Percentiles rank a stretch among this genome's conserved stretches.
phyloP scores from a whole-genome alignment of 352 stramenopile genomes.

The Pythium plurisporium region DNA sequence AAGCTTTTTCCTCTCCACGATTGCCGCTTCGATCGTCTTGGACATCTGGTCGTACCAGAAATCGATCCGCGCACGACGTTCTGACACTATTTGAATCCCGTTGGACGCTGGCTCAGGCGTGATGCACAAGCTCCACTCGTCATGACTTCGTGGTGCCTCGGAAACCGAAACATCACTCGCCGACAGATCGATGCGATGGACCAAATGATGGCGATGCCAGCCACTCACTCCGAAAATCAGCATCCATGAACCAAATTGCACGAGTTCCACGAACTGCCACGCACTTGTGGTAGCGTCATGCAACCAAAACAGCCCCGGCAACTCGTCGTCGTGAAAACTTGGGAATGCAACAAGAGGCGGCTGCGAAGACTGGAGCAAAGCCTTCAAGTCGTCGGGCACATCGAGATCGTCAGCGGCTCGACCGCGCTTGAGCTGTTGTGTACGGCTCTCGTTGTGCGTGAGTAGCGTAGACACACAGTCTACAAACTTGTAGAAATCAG shows the following conservation, averaged over 20 bases:
- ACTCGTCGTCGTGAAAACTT: conserved; percentile 44
- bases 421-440: conserved; percentile 19
- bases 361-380: conserved; percentile 10
- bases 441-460: conserved; percentile 17
- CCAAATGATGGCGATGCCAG: conserved; percentile 29
- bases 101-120: not conserved
- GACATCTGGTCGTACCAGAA: conserved; percentile 60
- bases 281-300: not conserved
- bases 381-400: conserved; percentile 23
- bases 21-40: conserved; percentile 29
- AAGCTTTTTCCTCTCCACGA: conserved; percentile 10
- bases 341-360: conserved; percentile 23
- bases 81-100: conserved; percentile 29
- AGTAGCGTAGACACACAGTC: not conserved
- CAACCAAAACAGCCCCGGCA: conserved; percentile 46
- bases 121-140: conserved; percentile 44
- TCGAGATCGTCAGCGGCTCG: conserved; percentile 23
- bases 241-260: conserved; percentile 30
- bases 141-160: conserved; percentile 13
- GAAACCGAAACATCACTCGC: conserved; percentile 12
- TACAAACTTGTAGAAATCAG: not conserved
- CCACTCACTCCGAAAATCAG: conserved; percentile 37
- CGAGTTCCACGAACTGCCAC: conserved; percentile 42
- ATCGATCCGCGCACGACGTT: conserved; percentile 44
- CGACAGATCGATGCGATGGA: conserved; percentile 26